These are phyloP conservation scores for Oxytropis ochrocephala DNA, from an alignment of 306 rosid species.

Conservation along the genomic window DNA sequence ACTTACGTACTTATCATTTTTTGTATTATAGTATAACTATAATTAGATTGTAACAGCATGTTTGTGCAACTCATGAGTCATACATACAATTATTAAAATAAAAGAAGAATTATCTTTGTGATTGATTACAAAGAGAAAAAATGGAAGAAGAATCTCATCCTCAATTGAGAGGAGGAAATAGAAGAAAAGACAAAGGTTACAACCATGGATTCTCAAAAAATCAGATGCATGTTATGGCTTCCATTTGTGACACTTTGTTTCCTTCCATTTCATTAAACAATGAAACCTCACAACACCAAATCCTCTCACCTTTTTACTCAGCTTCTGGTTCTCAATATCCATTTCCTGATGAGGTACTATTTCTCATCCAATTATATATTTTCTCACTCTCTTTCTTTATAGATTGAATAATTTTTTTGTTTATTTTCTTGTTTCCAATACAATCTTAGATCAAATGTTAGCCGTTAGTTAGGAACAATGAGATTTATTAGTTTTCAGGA, in stretches of 20 bases:
- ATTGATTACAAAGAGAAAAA: not conserved
- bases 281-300: slow-evolving; percentile 3
- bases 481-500: too few species aligned
- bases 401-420: too few species aligned
- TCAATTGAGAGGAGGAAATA: slow-evolving; percentile 38
- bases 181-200: slow-evolving; percentile 31
- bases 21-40: too few species aligned
- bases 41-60: not conserved
- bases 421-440: too few species aligned
- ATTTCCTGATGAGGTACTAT: slow-evolving; percentile 61
- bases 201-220: slow-evolving; percentile 58
- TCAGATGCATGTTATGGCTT: slow-evolving; percentile 55
- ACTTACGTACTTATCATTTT: too few species aligned
- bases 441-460: too few species aligned
- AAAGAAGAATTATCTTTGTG: not conserved
- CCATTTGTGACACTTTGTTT: slow-evolving; percentile 64
- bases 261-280: slow-evolving; percentile 45
- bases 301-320: slow-evolving; percentile 36
- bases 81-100: not conserved
- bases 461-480: too few species aligned
- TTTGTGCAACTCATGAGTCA: not conserved
- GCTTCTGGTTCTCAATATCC: slow-evolving; percentile 58
- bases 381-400: not conserved
- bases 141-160: slow-evolving; percentile 45
- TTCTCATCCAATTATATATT: not conserved